phyloP scores from a whole-genome alignment of 768 basidiomycete genomes.

The Amanita molliuscula region DNA sequence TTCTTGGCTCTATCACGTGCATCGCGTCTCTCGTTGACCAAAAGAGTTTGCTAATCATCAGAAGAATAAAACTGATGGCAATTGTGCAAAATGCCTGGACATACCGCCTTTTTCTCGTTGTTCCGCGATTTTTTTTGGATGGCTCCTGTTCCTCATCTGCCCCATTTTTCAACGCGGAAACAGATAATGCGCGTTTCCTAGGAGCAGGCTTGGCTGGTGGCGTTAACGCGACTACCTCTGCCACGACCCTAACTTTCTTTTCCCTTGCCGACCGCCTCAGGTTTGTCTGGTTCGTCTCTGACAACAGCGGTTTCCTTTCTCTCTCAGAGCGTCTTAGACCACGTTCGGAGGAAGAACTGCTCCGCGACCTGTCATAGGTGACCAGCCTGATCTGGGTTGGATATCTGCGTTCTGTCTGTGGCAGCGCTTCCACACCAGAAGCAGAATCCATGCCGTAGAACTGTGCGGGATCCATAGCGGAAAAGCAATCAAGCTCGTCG shows the following conservation, averaged over 20 bases:
- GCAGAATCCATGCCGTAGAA: neutral
- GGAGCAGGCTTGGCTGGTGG: neutral
- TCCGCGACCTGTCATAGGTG: neutral
- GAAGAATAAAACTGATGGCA: neutral
- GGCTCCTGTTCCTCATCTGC: neutral
- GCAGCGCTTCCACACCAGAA: neutral
- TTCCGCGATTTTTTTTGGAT: constrained; percentile 19
- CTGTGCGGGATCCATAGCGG: neutral
- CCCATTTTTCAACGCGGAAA: constrained; percentile 2
- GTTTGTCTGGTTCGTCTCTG: neutral
- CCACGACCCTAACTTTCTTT: neutral
- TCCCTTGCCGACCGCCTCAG: neutral
- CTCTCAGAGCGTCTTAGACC: neutral
- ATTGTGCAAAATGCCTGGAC: constrained; percentile 4
- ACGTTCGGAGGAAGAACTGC: neutral
- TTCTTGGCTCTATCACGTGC: constrained; percentile 30
- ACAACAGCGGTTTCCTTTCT: neutral
- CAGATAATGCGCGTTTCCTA: constrained; percentile 6
- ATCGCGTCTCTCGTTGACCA: constrained; percentile 24
- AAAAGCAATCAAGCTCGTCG: constrained; percentile 6
- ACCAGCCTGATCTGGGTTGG: neutral
- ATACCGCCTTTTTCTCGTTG: constrained; percentile 31
- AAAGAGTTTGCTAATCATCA: constrained; percentile 27
- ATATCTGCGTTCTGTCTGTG: too few species aligned
- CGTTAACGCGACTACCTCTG: neutral